Evolutionary conservation across 768 basidiomycete genomes (phyloP).

Genomic region (Exidia glandulosa): DNA sequence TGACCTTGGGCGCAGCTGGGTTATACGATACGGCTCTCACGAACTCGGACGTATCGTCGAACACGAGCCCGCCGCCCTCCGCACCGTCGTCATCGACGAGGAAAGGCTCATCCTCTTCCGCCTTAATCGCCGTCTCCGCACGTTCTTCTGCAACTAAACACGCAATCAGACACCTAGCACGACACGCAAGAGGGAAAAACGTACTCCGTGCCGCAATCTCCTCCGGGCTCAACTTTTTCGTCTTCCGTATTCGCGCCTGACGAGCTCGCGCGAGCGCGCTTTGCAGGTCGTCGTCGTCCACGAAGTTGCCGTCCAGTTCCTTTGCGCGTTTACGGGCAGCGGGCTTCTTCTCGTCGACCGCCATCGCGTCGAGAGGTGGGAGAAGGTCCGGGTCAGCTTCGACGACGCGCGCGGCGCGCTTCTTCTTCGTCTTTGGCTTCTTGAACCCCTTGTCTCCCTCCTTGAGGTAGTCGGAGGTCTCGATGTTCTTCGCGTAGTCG

Average conservation of each 20-base stretch:
- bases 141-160: constrained; percentile 54
- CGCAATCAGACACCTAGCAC: constrained; percentile 1
- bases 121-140: constrained; percentile 33
- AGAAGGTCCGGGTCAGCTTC: constrained; percentile 33
- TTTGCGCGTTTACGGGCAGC: constrained; percentile 46
- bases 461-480: constrained; percentile 77
- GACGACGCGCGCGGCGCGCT: constrained; percentile 58
- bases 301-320: constrained; percentile 78
- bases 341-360: constrained; percentile 63
- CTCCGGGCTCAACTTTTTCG: constrained; percentile 69
- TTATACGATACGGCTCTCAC: constrained; percentile 73
- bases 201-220: constrained; percentile 68
- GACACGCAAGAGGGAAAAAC: constrained; percentile 14
- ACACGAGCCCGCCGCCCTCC: constrained; percentile 53
- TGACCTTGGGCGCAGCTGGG: constrained; percentile 32
- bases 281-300: constrained; percentile 98
- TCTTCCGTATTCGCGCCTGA: constrained; percentile 48
- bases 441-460: constrained; percentile 93
- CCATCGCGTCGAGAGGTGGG: constrained; percentile 39
- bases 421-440: constrained; percentile 96
- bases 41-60: constrained; percentile 96
- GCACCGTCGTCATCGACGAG: constrained; percentile 22
- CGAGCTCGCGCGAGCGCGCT: constrained; percentile 80
- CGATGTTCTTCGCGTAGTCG: constrained; percentile 85
- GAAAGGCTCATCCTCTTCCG: constrained; percentile 36